These are phyloP conservation scores for Pseudocercospora pini-densiflorae DNA, from an alignment of 2,329 filamentous ascomycete genomes.

Conservation along the genomic window DNA sequence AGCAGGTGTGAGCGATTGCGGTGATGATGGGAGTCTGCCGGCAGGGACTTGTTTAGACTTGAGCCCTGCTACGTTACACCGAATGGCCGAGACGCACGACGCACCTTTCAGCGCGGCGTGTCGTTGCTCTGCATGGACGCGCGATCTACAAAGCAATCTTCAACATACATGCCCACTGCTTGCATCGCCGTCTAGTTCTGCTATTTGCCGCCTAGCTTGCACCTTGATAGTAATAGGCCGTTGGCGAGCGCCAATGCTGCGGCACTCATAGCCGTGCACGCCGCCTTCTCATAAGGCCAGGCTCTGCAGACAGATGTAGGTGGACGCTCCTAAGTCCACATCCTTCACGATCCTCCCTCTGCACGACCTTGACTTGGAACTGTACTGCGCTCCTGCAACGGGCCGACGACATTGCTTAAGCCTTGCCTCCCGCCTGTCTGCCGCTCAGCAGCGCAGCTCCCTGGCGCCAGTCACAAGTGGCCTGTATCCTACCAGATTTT, in stretches of 20 bases:
- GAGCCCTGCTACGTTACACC: constrained; percentile 6
- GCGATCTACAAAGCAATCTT: constrained; percentile 12
- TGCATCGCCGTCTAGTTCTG: constrained; percentile 8
- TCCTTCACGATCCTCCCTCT: constrained; percentile 5
- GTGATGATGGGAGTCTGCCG: constrained; percentile 14
- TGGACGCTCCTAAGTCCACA: neutral
- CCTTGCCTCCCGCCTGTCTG: neutral
- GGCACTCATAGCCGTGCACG: neutral
- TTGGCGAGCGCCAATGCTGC: neutral
- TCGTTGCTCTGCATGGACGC: constrained; percentile 7
- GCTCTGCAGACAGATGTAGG: neutral
- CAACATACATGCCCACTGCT: neutral
- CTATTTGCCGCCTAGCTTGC: constrained; percentile 15
- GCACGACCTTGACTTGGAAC: constrained; percentile 11
- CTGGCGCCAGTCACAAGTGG: neutral
- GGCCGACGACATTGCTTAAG: constrained; percentile 7
- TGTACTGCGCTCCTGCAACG: constrained; percentile 12
- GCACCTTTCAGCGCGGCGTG: neutral
- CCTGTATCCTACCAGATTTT: neutral
- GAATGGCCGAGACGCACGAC: neutral
- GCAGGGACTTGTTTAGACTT: constrained; percentile 5
- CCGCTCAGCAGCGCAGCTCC: neutral
- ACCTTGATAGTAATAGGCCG: constrained; percentile 11
- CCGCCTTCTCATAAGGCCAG: constrained; percentile 2
- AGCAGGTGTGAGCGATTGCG: neutral